Percentiles rank a stretch among this genome's conserved stretches.
These are phyloP conservation scores for Phytophthora agathidicida DNA, from an alignment of 352 stramenopile genomes.

Conservation along the genomic window DNA sequence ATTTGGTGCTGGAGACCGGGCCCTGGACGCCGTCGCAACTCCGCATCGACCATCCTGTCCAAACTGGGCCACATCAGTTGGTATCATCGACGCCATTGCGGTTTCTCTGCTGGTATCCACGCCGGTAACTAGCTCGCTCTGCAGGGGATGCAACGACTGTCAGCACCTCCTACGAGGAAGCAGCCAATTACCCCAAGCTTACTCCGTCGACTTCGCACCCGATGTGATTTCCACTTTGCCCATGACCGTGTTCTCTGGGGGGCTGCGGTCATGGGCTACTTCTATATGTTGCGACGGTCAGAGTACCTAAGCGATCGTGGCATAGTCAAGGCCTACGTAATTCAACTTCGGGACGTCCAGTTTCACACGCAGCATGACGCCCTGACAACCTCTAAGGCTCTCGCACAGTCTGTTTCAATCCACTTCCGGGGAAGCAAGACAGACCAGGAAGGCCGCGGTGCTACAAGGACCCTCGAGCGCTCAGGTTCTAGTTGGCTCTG, in stretches of 20 bases:
- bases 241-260: no score
- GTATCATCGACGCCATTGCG: constrained; percentile 14
- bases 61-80: constrained; percentile 23
- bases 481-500: no score
- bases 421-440: neutral
- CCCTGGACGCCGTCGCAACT: no score
- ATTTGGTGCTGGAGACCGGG: neutral
- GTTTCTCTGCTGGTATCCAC: constrained; percentile 9
- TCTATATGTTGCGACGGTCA: no score
- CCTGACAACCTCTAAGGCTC: no score
- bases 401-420: neutral
- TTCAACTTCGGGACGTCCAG: neutral
- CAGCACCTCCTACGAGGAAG: neutral
- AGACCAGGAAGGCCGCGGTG: neutral
- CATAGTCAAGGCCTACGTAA: no score
- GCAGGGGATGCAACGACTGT: constrained; percentile 18
- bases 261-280: no score
- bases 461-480: no score
- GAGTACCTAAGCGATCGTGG: no score
- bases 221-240: no score
- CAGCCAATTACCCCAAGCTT: neutral
- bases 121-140: constrained; percentile 7
- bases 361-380: neutral
- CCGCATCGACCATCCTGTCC: constrained; percentile 25
- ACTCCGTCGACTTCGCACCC: neutral